These are phyloP conservation scores for Panaeolus papilionaceus DNA, from an alignment of 768 basidiomycete genomes.

Conservation along the genomic window DNA sequence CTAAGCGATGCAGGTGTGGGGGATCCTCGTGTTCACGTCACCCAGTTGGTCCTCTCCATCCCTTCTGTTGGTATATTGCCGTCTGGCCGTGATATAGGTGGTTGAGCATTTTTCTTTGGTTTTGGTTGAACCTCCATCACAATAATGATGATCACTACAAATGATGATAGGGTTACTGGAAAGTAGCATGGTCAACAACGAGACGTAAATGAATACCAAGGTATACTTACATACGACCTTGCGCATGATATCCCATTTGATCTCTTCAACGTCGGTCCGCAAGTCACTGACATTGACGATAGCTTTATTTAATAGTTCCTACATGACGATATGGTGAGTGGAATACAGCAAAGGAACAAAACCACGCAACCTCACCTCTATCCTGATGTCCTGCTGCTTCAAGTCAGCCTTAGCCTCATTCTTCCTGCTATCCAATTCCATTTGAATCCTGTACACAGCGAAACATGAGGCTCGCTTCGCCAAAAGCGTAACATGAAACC, in stretches of 20 bases:
- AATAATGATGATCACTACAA: slow-evolving; percentile 73
- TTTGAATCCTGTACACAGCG: slow-evolving; percentile 75
- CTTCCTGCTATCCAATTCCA: slow-evolving; percentile 95
- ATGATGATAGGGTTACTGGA: slow-evolving; percentile 66
- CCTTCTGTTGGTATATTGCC: slow-evolving; percentile 38
- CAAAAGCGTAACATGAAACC: not conserved
- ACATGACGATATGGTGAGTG: slow-evolving; percentile 13
- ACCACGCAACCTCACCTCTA: slow-evolving; percentile 62
- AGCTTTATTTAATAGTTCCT: slow-evolving; percentile 81
- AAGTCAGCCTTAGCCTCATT: slow-evolving; percentile 86
- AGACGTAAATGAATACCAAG: not conserved
- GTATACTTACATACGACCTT: slow-evolving; percentile 71
- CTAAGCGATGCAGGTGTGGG: slow-evolving; percentile 15
- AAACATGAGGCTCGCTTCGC: slow-evolving; percentile 16
- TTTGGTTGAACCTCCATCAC: slow-evolving; percentile 70
- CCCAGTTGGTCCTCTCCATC: slow-evolving; percentile 40
- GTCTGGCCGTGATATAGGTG: slow-evolving; percentile 34
- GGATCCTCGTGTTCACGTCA: slow-evolving; percentile 30
- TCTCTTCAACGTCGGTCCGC: slow-evolving; percentile 81
- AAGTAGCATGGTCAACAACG: slow-evolving; percentile 16
- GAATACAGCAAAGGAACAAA: slow-evolving; percentile 9
- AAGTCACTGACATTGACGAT: slow-evolving; percentile 79
- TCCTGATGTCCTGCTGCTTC: slow-evolving; percentile 83
- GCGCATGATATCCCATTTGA: slow-evolving; percentile 90
- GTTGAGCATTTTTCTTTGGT: slow-evolving; percentile 36